These are phyloP conservation scores for Talaromyces islandicus DNA, from an alignment of 2,329 filamentous ascomycete genomes.

Conservation along the genomic window DNA sequence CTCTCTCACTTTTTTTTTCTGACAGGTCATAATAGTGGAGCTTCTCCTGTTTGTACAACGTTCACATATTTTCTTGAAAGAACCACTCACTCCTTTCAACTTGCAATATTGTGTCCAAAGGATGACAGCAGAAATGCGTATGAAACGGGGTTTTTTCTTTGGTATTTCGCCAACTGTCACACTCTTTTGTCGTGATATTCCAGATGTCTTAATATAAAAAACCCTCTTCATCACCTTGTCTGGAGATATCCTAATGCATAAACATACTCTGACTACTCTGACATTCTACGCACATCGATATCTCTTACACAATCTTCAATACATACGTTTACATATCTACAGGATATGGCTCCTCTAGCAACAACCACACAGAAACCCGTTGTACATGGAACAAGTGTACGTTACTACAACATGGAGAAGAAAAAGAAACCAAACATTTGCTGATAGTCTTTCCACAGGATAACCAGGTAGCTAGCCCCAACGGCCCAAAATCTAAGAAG, in stretches of 20 bases:
- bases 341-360: not conserved
- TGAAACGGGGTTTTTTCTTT: not conserved
- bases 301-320: not conserved
- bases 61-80: too few relatives aligned
- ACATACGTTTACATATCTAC: not conserved
- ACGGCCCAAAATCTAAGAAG: not conserved
- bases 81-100: too few relatives aligned
- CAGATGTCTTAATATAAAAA: not conserved
- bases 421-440: not conserved
- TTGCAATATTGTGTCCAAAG: not conserved
- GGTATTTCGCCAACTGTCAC: not conserved
- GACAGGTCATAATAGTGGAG: not conserved
- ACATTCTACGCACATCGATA: not conserved
- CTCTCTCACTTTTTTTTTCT: too few relatives aligned
- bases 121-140: not conserved
- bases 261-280: not conserved
- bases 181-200: not conserved
- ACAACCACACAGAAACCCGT: not conserved
- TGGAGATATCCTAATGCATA: not conserved
- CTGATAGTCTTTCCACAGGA: not conserved
- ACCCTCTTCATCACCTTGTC: not conserved
- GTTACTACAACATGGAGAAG: not conserved
- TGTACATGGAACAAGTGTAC: not conserved
- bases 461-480: not conserved
- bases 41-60: too few relatives aligned